phyloP scores from a whole-genome alignment of 2,329 filamentous ascomycete genomes.

The Ambrosiella cleistominuta region DNA sequence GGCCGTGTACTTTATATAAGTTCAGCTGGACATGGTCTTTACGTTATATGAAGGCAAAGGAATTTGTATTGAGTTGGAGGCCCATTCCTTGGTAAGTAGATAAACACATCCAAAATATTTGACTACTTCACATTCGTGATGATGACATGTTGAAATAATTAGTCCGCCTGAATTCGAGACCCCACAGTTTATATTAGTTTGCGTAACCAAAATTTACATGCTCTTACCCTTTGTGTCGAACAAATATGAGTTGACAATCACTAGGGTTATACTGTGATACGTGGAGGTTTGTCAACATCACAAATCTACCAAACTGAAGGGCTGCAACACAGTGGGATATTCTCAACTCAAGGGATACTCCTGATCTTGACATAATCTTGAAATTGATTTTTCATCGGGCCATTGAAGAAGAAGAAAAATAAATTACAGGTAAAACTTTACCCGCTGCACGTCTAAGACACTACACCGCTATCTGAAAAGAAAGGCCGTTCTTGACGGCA shows the following conservation, averaged over 20 bases:
- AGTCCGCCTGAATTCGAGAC: not conserved
- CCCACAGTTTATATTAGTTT: not conserved
- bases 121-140: not conserved
- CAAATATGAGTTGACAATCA: not conserved
- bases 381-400: too few species aligned
- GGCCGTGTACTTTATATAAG: too few species aligned
- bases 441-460: not conserved
- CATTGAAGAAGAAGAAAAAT: not conserved
- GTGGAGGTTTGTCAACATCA: too few species aligned
- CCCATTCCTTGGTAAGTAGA: too few species aligned
- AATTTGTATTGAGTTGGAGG: too few species aligned
- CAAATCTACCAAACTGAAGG: too few species aligned
- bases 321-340: too few species aligned
- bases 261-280: not conserved
- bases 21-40: too few species aligned
- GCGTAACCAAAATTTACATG: not conserved
- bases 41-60: too few species aligned
- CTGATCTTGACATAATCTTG: too few species aligned
- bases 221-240: not conserved
- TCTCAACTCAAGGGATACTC: too few species aligned
- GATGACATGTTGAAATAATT: not conserved
- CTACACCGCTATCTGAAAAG: not conserved
- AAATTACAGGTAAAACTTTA: not conserved
- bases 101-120: too few species aligned
- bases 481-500: not conserved